phyloP scores from a whole-genome alignment of 179 eudicot species.

The Sideroxylon spinosum region DNA sequence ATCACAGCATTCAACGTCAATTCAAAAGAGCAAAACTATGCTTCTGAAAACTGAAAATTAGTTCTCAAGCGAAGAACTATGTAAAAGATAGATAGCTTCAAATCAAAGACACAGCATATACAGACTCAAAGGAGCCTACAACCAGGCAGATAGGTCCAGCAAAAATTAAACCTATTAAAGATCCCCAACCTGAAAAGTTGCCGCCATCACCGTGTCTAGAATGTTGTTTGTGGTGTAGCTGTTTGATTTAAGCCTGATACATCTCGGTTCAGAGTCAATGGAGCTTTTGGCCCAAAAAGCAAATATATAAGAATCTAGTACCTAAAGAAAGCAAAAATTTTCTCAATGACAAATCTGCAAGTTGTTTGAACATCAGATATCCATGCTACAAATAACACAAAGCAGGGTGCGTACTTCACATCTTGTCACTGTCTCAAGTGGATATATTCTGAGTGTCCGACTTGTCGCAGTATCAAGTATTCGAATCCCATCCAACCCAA shows the following conservation, averaged over 20 bases:
- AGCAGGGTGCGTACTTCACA: constrained; percentile 58
- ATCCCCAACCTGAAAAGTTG: constrained; percentile 71
- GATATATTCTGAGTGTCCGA: constrained; percentile 65
- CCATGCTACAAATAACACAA: background rate
- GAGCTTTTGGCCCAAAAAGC: constrained; percentile 88
- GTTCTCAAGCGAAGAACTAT: too few relatives aligned
- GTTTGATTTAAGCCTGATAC: constrained; percentile 79
- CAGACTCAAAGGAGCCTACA: background rate
- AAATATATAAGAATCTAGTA: constrained; percentile 82
- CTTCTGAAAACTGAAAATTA: too few relatives aligned
- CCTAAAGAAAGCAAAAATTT: constrained; percentile 31
- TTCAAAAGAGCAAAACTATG: too few relatives aligned
- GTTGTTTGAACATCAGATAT: background rate
- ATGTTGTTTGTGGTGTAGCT: constrained; percentile 77
- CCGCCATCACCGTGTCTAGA: constrained; percentile 84
- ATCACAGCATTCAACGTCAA: too few relatives aligned
- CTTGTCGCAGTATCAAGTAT: constrained; percentile 75
- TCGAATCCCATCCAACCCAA: constrained; percentile 89
- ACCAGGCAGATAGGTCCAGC: constrained; percentile 2
- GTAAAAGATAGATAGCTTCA: too few relatives aligned
- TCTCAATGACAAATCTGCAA: background rate
- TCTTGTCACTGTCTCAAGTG: constrained; percentile 67
- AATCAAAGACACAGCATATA: background rate
- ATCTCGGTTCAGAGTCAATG: constrained; percentile 64
- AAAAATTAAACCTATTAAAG: background rate